Conservation (phyloP, 345 rosid species). For the Mercurialis annua region DNA sequence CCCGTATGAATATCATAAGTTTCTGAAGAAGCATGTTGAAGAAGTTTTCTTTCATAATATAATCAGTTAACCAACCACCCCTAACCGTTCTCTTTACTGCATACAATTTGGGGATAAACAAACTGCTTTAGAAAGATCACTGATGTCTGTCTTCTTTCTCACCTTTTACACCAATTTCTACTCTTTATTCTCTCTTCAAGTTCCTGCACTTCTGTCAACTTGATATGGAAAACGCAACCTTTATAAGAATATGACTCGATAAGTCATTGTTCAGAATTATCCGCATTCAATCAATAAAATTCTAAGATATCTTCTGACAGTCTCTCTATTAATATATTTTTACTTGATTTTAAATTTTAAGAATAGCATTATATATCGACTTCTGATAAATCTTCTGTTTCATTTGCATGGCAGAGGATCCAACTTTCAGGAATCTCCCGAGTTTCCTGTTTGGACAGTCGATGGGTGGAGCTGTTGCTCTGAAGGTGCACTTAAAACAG, state of each 20-base stretch:
- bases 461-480: slow-evolving; percentile 94
- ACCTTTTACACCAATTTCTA: background rate
- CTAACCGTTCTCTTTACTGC: too few species aligned
- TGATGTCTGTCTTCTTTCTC: background rate
- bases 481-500: slow-evolving; percentile 83
- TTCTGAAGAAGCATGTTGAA: background rate
- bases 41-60: background rate
- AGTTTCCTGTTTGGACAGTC: slow-evolving; percentile 92
- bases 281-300: background rate
- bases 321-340: background rate
- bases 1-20: background rate
- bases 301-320: background rate
- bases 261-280: background rate
- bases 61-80: too few species aligned
- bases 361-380: background rate
- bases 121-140: background rate
- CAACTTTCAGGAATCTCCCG: slow-evolving; percentile 49
- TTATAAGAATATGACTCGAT: background rate
- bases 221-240: background rate
- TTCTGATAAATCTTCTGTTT: slow-evolving; percentile 11
- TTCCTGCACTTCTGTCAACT: background rate
- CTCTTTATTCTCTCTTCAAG: background rate
- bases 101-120: background rate
- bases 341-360: background rate
- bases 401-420: slow-evolving; percentile 49